Evolutionary conservation across 2,329 filamentous ascomycete genomes (phyloP).

Genomic region (Alternaria conjuncta): DNA sequence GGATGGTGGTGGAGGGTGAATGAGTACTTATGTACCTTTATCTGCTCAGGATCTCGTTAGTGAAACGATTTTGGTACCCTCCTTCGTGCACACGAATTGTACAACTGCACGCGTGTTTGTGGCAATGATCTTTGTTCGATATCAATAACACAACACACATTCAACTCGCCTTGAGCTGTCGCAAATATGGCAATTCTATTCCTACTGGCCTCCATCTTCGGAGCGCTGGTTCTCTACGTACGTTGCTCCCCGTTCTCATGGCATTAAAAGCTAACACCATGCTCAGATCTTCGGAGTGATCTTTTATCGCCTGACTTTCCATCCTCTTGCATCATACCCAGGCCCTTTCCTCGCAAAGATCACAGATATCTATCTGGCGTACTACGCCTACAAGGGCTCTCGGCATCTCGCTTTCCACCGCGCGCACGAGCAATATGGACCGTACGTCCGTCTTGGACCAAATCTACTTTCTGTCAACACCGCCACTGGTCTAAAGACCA

Average conservation of each 20-base stretch:
- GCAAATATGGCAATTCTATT: conserved; percentile 14
- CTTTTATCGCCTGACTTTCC: conserved; percentile 51
- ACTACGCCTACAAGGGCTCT: conserved; percentile 76
- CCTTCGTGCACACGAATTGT: background rate
- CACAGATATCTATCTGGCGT: conserved; percentile 54
- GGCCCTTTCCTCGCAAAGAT: conserved; percentile 50
- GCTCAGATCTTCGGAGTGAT: conserved; percentile 34
- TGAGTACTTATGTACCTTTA: conserved; percentile 22
- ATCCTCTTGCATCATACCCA: conserved; percentile 53
- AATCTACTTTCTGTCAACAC: conserved; percentile 81
- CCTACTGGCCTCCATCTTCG: conserved; percentile 33
- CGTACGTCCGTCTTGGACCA: conserved; percentile 77
- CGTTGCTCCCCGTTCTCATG: background rate
- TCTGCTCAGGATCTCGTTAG: background rate
- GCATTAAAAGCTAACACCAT: conserved; percentile 7
- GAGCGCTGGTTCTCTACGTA: conserved; percentile 35
- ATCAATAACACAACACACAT: background rate
- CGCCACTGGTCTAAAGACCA: conserved; percentile 57
- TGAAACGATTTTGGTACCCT: background rate
- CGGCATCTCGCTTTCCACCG: conserved; percentile 75
- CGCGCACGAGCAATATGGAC: conserved; percentile 73
- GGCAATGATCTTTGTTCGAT: background rate
- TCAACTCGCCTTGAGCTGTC: background rate
- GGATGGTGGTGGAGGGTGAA: conserved; percentile 35
- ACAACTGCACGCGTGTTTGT: background rate